Evolutionary conservation across 140 eudicot species (phyloP).

Genomic region (Cichorium intybus): DNA sequence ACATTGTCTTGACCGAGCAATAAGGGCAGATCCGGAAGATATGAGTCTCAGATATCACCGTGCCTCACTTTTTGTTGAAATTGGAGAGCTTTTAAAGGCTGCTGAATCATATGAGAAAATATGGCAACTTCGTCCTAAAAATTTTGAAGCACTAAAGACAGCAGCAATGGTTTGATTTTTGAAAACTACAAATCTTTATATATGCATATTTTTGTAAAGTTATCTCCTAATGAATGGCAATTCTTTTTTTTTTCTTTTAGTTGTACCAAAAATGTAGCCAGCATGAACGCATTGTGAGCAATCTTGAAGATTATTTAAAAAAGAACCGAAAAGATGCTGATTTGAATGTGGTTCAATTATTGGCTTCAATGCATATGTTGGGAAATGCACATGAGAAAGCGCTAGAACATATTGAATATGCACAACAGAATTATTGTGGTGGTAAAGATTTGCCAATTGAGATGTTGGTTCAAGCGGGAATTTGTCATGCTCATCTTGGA

Average conservation of each 20-base stretch:
- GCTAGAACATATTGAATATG: slow-evolving; percentile 68
- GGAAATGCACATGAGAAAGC: slow-evolving; percentile 51
- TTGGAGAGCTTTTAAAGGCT: slow-evolving; percentile 59
- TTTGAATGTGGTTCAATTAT: slow-evolving; percentile 47
- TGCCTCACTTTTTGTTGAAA: slow-evolving; percentile 67
- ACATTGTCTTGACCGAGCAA: slow-evolving; percentile 70
- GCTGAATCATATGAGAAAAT: slow-evolving; percentile 81
- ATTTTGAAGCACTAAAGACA: slow-evolving; percentile 61
- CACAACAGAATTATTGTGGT: slow-evolving; percentile 36
- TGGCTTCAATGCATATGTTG: slow-evolving; percentile 65
- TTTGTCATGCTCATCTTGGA: slow-evolving; percentile 81
- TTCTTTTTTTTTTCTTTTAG: slow-evolving; percentile 37
- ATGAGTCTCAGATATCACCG: slow-evolving; percentile 53
- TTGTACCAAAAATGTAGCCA: slow-evolving; percentile 64
- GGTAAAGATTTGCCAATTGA: slow-evolving; percentile 52
- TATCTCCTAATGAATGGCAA: background rate
- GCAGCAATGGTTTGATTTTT: slow-evolving; percentile 55
- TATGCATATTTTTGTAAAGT: background rate
- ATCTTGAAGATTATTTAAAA: slow-evolving; percentile 62
- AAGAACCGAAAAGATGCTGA: slow-evolving; percentile 49
- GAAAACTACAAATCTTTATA: background rate
- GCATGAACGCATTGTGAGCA: slow-evolving; percentile 52
- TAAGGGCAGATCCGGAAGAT: slow-evolving; percentile 87
- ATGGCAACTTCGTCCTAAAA: slow-evolving; percentile 51
- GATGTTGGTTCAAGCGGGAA: slow-evolving; percentile 65